phyloP scores from a whole-genome alignment of 352 stramenopile genomes.

The Aphanomyces astaci region DNA sequence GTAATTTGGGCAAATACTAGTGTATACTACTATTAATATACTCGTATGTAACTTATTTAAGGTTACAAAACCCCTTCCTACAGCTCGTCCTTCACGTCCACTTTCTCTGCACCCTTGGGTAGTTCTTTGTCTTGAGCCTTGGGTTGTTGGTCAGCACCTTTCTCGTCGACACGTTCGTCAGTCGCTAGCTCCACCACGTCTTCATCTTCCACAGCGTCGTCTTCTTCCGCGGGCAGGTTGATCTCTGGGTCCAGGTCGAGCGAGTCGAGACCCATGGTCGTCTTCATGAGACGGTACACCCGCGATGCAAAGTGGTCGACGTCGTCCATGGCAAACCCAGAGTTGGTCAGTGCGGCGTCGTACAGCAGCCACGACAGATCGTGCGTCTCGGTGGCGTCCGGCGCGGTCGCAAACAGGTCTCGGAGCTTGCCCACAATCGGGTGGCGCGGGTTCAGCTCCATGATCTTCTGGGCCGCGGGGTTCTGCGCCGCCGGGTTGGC shows the following conservation, averaged over 20 bases:
- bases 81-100: slow-evolving; percentile 53
- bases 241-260: slow-evolving; percentile 92
- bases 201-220: slow-evolving; percentile 35
- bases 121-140: slow-evolving; percentile 32
- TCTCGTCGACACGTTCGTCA: slow-evolving; percentile 30
- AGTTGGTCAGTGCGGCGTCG: slow-evolving; percentile 96
- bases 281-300: slow-evolving; percentile 92
- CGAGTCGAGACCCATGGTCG: slow-evolving; percentile 84
- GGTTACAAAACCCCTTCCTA: slow-evolving; percentile 32
- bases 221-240: slow-evolving; percentile 71
- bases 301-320: slow-evolving; percentile 88
- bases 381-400: slow-evolving; percentile 78
- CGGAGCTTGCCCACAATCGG: slow-evolving; percentile 96
- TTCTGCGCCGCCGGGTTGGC: slow-evolving; percentile 55
- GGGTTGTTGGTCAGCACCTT: slow-evolving; percentile 16
- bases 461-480: slow-evolving; percentile 45
- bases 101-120: not conserved
- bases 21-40: not conserved
- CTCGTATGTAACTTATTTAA: no score
- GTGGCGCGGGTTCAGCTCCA: slow-evolving; percentile 99
- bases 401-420: slow-evolving; percentile 50
- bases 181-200: slow-evolving; percentile 30
- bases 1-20: no score
- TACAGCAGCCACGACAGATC: slow-evolving; percentile 96
- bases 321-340: slow-evolving; percentile 94